These are phyloP conservation scores for Cetraspora pellucida DNA, from an alignment of 192 early-diverging fungal species.

Conservation along the genomic window DNA sequence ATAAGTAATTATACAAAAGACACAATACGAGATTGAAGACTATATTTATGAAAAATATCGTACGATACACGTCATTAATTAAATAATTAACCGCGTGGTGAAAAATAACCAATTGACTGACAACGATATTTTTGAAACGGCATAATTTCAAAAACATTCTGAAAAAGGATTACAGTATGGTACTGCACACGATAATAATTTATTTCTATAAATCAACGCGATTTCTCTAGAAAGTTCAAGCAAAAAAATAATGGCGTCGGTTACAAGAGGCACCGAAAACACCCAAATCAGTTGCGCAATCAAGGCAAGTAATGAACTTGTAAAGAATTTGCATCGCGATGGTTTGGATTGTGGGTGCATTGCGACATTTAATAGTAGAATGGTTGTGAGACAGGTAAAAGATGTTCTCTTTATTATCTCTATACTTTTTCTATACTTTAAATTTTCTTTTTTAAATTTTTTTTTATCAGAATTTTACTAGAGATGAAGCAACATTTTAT, in stretches of 20 bases:
- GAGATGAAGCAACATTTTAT: slow-evolving; percentile 9
- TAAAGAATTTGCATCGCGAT: slow-evolving; percentile 30
- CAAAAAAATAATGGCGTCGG: background rate
- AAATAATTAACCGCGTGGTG: no score
- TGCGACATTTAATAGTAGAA: slow-evolving; percentile 25
- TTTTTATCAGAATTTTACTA: slow-evolving; percentile 11
- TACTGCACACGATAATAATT: background rate
- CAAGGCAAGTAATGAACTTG: slow-evolving; percentile 20
- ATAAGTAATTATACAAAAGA: no score
- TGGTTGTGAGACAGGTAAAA: slow-evolving; percentile 27
- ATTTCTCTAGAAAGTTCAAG: background rate
- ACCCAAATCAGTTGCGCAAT: slow-evolving; percentile 19
- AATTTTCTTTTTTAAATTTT: background rate
- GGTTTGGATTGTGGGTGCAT: slow-evolving; percentile 31
- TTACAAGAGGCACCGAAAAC: background rate
- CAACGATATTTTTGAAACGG: background rate
- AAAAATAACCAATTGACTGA: no score
- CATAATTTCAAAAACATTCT: background rate
- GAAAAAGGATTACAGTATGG: background rate
- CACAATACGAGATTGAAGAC: no score
- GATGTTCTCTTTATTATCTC: background rate
- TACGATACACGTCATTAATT: no score
- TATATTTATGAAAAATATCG: no score
- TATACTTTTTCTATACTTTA: background rate
- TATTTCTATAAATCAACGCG: background rate